These are phyloP conservation scores for Naganishia onofrii DNA, from an alignment of 768 basidiomycete genomes.

Conservation along the genomic window DNA sequence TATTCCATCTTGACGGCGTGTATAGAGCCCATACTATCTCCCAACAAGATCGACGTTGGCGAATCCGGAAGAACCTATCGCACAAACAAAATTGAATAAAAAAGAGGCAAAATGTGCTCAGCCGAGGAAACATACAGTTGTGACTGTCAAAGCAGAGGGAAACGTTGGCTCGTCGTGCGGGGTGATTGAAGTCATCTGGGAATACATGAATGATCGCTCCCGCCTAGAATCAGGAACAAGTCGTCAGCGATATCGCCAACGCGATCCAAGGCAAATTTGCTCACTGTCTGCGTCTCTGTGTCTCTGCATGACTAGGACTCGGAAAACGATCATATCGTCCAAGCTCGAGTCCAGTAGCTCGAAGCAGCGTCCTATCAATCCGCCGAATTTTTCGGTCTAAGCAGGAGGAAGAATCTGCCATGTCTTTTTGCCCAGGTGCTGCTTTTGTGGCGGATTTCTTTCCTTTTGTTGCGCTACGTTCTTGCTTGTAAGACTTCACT, in stretches of 20 bases:
- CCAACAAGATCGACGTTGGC: conserved; percentile 16
- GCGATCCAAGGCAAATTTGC: background rate
- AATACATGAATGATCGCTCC: conserved; percentile 5
- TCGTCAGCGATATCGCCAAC: background rate
- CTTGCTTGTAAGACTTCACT: background rate
- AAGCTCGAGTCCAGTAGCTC: conserved; percentile 9
- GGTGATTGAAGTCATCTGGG: conserved; percentile 8
- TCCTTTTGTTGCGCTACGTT: background rate
- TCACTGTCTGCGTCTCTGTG: conserved; percentile 4
- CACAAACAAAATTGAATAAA: background rate
- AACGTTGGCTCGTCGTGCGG: conserved; percentile 8
- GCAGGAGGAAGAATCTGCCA: background rate
- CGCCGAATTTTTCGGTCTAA: background rate
- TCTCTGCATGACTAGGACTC: conserved; percentile 1
- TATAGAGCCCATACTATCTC: conserved; percentile 24
- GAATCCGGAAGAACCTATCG: conserved; percentile 1
- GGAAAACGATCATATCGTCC: background rate
- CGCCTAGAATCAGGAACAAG: background rate
- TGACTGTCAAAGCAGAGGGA: conserved; percentile 6
- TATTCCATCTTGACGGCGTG: conserved; percentile 27
- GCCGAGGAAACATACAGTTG: background rate
- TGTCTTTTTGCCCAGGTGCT: background rate
- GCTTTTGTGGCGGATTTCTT: background rate
- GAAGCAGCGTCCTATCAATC: conserved; percentile 11
- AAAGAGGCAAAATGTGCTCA: background rate